Conservation (phyloP, 1,284 basidiomycete genomes). For the Ganoderma multipileum region DNA sequence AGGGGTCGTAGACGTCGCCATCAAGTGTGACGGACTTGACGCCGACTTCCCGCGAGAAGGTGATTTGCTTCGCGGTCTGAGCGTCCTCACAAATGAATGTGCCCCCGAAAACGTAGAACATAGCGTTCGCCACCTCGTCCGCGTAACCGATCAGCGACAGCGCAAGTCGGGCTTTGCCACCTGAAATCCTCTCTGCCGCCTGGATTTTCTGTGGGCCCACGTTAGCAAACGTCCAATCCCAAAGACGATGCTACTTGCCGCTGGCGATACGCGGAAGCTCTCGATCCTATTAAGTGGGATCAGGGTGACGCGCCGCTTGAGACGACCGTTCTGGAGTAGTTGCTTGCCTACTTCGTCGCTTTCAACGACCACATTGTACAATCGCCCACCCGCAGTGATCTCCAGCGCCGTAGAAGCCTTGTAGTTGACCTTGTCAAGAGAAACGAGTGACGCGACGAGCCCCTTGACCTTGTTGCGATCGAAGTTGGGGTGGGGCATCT, state of each 20-base stretch:
- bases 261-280: constrained; percentile 66
- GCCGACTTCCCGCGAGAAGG: constrained; percentile 76
- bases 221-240: neutral
- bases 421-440: constrained; percentile 75
- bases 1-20: constrained; percentile 97
- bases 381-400: constrained; percentile 88
- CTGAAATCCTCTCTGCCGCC: constrained; percentile 79
- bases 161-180: constrained; percentile 86
- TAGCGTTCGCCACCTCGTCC: constrained; percentile 87
- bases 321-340: constrained; percentile 82
- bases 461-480: constrained; percentile 92
- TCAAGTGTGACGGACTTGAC: constrained; percentile 92
- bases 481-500: constrained; percentile 82
- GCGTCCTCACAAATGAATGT: constrained; percentile 94
- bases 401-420: constrained; percentile 91
- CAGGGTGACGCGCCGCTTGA: constrained; percentile 92
- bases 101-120: constrained; percentile 94
- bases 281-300: constrained; percentile 96
- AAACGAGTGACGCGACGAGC: constrained; percentile 87
- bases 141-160: constrained; percentile 88
- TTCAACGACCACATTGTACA: constrained; percentile 96
- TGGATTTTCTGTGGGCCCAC: constrained; percentile 68
- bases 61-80: constrained; percentile 88
- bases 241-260: constrained; percentile 50
- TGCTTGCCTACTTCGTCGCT: constrained; percentile 90